Base-by-base conservation (phyloP, 2,329 filamentous ascomycete genomes). In the Pseudopyricularia cyperi region DNA sequence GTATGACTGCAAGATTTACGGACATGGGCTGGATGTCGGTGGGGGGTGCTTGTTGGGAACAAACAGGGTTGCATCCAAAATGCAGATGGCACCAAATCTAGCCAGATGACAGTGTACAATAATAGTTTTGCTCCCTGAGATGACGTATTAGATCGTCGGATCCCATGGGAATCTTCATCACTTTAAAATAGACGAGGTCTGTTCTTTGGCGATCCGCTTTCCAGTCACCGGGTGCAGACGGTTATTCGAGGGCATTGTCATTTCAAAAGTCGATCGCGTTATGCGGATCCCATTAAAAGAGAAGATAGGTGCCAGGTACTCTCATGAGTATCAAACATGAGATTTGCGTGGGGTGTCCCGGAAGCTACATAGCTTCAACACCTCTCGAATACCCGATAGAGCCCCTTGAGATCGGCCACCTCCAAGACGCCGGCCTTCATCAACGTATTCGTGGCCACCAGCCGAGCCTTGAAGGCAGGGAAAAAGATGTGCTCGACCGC, bases 351-450 rank as follows among this genome's bases (percentile, higher is more conserved):
- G 15, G 2, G 12, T 32, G 30, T 42, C 28, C 9, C 28, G 28
- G 28, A 30, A 30, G 9, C 5, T 9, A 30, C 28, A 9, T 9
- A 30, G 28, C 32, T 34, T 32, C 39, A 97, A 66, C 93, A 97
- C 52, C 93, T 74, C 69, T 98, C 93, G 73, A 98, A 98, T 3
- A 97, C 90, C 46, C 87, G 75, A 66, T 98, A 98, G 53, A 98
- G 64, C 0, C 90, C 89, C 66, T 95, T 97, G 54, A 97, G 67
- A 68, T 94, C 89, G 2, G 93, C 91, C 48, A 95, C 81, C 67
- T 98, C 91, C 47, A 95, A 70, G 11, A 95, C 80, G 8, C 73
- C 77, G 0, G 82, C 85, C 50, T 82, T 80, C 68, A 94, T 79
- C 60, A 97, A 68, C 5, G 77, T 74, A 57, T 79, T 84, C 8